Conservation (phyloP, 768 basidiomycete genomes). For the Leccinum uliginosum region DNA sequence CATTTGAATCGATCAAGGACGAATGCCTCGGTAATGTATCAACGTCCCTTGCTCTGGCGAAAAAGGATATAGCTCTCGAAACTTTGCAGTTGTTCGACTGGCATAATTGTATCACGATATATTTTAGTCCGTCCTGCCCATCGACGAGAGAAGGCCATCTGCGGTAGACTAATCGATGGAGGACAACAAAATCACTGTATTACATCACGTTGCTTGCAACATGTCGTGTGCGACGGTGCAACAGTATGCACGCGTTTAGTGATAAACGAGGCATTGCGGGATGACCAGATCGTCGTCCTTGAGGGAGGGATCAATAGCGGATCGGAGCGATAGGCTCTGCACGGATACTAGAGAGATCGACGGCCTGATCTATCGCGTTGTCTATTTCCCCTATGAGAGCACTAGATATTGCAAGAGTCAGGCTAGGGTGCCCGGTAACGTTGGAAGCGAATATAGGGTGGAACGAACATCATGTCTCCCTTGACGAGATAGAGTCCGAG, state of each 20-base stretch:
- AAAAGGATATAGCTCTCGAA: neutral
- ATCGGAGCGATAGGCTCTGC: constrained; percentile 87
- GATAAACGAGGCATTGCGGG: neutral
- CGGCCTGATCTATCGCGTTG: constrained; percentile 69
- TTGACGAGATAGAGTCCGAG: constrained; percentile 96
- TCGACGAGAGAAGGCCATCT: neutral
- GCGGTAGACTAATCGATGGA: neutral
- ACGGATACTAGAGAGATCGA: constrained; percentile 68
- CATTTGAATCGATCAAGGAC: too few species aligned
- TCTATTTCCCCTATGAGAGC: constrained; percentile 85
- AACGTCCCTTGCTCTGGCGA: neutral
- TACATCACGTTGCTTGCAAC: neutral
- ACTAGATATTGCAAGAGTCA: constrained; percentile 29
- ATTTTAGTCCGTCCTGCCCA: neutral
- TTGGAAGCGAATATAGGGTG: neutral
- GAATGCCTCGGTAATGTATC: too few species aligned
- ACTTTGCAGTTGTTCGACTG: neutral
- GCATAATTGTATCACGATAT: neutral
- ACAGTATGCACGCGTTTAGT: neutral
- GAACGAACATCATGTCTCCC: constrained; percentile 93
- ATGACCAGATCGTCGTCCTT: neutral
- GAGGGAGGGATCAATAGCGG: constrained; percentile 48
- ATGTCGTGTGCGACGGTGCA: neutral
- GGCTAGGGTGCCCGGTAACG: neutral
- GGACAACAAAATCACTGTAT: neutral